phyloP scores from a whole-genome alignment of 139 green algal species.

The Tetradesmus lagerheimii region DNA sequence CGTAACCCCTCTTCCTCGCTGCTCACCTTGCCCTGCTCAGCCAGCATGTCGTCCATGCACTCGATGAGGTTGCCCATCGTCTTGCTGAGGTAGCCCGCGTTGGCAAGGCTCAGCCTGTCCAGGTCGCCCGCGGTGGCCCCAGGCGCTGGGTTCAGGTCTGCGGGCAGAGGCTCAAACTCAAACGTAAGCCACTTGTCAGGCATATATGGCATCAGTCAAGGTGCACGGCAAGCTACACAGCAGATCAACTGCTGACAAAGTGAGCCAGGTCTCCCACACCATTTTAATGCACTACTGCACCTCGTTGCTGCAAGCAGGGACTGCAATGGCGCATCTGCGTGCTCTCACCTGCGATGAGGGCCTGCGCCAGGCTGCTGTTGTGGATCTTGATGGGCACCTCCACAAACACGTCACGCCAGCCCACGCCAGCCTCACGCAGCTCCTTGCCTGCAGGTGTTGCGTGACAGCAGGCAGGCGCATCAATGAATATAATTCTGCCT shows the following conservation, averaged over 20 bases:
- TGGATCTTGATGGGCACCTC: constrained; percentile 94
- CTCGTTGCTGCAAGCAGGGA: too few species aligned
- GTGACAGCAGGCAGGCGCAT: background rate
- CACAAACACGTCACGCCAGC: constrained; percentile 94
- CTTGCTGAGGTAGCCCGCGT: constrained; percentile 86
- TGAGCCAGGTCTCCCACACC: too few species aligned
- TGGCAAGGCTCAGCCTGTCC: constrained; percentile 84
- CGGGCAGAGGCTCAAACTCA: too few species aligned
- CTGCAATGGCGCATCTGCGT: too few species aligned
- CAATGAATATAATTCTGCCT: background rate
- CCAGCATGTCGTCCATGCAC: constrained; percentile 95
- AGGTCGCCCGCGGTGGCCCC: constrained; percentile 68
- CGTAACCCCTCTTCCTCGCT: too few species aligned
- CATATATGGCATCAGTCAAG: too few species aligned
- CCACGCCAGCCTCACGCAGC: constrained; percentile 74
- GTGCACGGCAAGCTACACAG: too few species aligned
- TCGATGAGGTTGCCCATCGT: constrained; percentile 93
- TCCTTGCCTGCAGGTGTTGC: constrained; percentile 64
- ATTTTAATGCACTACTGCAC: too few species aligned
- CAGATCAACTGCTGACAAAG: too few species aligned
- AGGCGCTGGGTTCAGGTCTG: constrained; percentile 68
- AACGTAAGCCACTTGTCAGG: too few species aligned
- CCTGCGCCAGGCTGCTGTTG: constrained; percentile 84
- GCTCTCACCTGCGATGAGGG: constrained; percentile 90
- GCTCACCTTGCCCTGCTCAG: constrained; percentile 78